Conservation (phyloP, 306 rosid species). For the Rosa multiflora region DNA sequence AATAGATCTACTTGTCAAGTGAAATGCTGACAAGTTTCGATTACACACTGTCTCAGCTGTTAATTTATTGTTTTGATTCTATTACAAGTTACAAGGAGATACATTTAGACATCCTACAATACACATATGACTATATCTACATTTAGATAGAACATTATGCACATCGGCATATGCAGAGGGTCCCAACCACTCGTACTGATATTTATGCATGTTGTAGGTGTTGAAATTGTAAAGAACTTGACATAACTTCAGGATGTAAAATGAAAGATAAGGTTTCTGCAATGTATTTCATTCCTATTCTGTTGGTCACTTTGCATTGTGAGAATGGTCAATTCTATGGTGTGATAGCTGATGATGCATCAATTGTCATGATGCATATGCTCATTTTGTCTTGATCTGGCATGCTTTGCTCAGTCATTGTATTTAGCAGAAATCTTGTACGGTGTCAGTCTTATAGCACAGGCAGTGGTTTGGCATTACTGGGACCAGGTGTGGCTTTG, state of each 20-base stretch:
- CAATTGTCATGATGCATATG: not conserved
- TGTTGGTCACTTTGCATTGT: not conserved
- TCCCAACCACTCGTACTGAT: not conserved
- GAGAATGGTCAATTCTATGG: not conserved
- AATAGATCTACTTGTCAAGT: not conserved
- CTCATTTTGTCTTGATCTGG: not conserved
- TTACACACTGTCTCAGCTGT: not conserved
- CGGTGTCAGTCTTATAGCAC: not conserved
- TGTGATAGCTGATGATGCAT: not conserved
- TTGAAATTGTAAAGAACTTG: not conserved
- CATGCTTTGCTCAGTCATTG: not conserved
- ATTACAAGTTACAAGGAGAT: no score
- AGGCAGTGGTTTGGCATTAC: not conserved
- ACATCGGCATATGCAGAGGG: not conserved
- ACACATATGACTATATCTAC: not conserved
- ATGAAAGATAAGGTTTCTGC: not conserved
- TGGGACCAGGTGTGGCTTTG: not conserved
- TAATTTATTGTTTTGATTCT: not conserved
- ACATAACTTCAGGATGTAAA: not conserved
- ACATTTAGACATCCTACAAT: not conserved
- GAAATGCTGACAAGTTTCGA: not conserved
- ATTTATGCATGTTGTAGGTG: not conserved
- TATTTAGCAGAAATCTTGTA: not conserved
- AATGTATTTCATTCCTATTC: not conserved
- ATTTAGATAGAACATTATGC: not conserved